A percentile compares a stretch with the other conserved stretches of the same genome.
Evolutionary conservation across 176 grass and related monocot species (phyloP).

Genomic region (Triticum dicoccoides): DNA sequence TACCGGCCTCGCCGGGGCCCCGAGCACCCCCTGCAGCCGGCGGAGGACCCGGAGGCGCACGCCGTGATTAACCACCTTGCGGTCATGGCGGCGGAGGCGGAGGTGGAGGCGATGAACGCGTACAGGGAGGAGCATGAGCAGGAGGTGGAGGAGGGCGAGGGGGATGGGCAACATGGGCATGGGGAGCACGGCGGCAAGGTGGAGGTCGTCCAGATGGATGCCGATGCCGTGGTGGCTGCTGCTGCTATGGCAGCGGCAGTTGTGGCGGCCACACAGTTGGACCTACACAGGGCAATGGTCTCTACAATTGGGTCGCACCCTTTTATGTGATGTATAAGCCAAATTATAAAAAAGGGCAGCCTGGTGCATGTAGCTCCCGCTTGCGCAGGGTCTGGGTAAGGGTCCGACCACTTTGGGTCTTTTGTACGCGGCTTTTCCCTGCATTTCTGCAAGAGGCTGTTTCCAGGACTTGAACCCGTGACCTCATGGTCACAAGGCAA

Average conservation of each 20-base stretch:
- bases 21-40: constrained; percentile 36
- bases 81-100: constrained; percentile 43
- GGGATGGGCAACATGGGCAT: constrained; percentile 30
- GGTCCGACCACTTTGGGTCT: no score
- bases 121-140: constrained; percentile 26
- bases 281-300: constrained; percentile 41
- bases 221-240: constrained; percentile 43
- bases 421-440: no score
- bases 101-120: constrained; percentile 52
- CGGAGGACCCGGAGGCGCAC: not conserved
- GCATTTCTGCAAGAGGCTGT: no score
- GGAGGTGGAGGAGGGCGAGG: constrained; percentile 19
- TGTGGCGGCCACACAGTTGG: constrained; percentile 24
- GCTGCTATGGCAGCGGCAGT: constrained; percentile 13
- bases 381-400: no score
- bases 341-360: not conserved
- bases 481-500: no score
- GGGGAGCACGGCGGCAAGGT: constrained; percentile 18
- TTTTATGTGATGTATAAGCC: not conserved
- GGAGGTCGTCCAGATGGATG: constrained; percentile 50
- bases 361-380: no score
- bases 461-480: no score
- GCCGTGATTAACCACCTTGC: constrained; percentile 33
- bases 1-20: constrained; percentile 64
- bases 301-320: constrained; percentile 26